Percentiles rank a stretch among this genome's conserved stretches.
These are phyloP conservation scores for Wickerhamiella infanticola DNA, from an alignment of 1,139 yeast genomes.

Conservation along the genomic window DNA sequence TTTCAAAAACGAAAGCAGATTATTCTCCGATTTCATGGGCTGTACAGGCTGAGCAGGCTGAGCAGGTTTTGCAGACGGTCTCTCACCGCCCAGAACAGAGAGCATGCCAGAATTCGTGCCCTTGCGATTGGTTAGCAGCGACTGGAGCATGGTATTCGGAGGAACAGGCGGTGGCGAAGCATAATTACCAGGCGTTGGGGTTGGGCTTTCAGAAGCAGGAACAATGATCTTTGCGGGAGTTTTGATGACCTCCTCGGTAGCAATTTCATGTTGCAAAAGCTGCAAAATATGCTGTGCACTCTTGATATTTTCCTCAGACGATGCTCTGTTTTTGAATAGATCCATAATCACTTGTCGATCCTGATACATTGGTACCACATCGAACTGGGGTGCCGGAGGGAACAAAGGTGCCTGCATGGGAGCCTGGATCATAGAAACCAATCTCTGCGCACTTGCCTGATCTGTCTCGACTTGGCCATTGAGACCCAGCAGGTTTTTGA, in stretches of 20 bases:
- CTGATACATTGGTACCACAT: background rate
- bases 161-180: slow-evolving; percentile 18
- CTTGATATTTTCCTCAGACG: slow-evolving; percentile 14
- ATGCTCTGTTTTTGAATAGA: background rate
- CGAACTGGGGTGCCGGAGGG: background rate
- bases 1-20: background rate
- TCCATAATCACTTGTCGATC: background rate
- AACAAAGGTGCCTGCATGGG: background rate
- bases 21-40: background rate
- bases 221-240: slow-evolving; percentile 4
- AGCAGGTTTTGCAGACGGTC: background rate
- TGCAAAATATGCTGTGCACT: slow-evolving; percentile 22
- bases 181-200: background rate
- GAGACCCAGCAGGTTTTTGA: slow-evolving; percentile 23
- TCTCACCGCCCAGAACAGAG: slow-evolving; percentile 3
- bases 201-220: slow-evolving; percentile 1
- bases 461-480: slow-evolving; percentile 6
- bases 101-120: slow-evolving; percentile 8
- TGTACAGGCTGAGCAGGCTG: background rate
- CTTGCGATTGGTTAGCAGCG: slow-evolving; percentile 16
- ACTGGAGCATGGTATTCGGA: slow-evolving; percentile 19
- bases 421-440: slow-evolving; percentile 8
- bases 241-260: slow-evolving; percentile 4
- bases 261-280: slow-evolving; percentile 17
- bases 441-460: slow-evolving; percentile 10